Evolutionary conservation across 2,329 filamentous ascomycete species (phyloP), one percentile per base, ranked within the genome.

Genomic region (Alternaria sp.): DNA sequence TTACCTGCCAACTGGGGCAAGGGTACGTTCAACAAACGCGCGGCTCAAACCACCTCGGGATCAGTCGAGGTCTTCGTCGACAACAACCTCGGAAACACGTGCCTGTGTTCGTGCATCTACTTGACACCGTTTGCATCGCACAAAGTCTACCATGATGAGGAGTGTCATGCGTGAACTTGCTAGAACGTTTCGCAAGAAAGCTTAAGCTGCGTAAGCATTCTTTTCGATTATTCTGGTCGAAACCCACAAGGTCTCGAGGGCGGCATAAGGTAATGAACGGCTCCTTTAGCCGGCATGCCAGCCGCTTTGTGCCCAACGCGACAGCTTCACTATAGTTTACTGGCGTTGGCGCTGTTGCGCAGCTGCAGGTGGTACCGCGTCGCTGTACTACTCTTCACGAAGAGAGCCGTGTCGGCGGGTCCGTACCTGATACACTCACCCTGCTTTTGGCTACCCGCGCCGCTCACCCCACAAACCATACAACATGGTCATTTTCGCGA

Each of bases 231-330:
- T 12, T 7, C 32, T 3, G 11, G 16, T 32, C 26, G 43, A 48
- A 30, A 47, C 42, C 14, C 7, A 26, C 7, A 22, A 46, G 24
- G 43, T 54, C n/a, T 39, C 28, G 22, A 46, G 6, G 14, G 14
- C 46, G 47, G n/a, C 16, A 20, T 16, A 18, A 16, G 53, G 18
- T 22, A 41, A 47, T 41, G 9, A 48, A 12, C 24, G 16, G n/a
- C 24, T 34, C 42, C 48, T 48, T 55, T 55, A 55, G 42, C 53
- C 53, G 53, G 53, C 36, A 18, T n/a, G n/a, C 43, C 34, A 41
- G 22, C 26, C 43, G 34, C 53, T 41, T 48, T 39, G 28, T 32
- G 43, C 41, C 38, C 24, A 28, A 39, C 24, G 43, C 24, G 53
- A 18, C n/a, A 22, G 20, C 18, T 12, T 18, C 53, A 39, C 20